phyloP scores from a whole-genome alignment of 2,329 filamentous ascomycete species.

The Acrocalymma vagum region DNA sequence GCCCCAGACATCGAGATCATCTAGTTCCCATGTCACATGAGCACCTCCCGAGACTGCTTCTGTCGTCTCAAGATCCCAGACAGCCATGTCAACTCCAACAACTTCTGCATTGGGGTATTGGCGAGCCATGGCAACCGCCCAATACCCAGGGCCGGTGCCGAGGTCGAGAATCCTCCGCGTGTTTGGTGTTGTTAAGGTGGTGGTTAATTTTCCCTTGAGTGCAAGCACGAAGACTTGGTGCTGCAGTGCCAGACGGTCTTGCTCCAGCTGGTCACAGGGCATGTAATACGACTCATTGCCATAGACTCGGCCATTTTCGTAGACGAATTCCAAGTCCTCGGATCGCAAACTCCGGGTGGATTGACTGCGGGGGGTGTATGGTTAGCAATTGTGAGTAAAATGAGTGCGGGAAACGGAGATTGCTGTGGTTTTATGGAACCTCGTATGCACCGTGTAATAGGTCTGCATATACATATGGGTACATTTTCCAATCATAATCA shows the following conservation, averaged over 20 bases:
- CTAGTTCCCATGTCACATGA: slow-evolving; percentile 46
- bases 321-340: slow-evolving; percentile 63
- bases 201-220: slow-evolving; percentile 46
- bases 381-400: background rate
- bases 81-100: slow-evolving; percentile 59
- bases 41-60: slow-evolving; percentile 43
- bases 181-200: slow-evolving; percentile 35
- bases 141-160: slow-evolving; percentile 60
- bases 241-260: slow-evolving; percentile 68
- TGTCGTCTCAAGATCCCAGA: slow-evolving; percentile 61
- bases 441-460: too few relatives aligned
- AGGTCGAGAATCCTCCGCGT: slow-evolving; percentile 48
- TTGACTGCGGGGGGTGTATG: slow-evolving; percentile 24
- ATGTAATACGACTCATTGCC: slow-evolving; percentile 71
- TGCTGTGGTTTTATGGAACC: too few relatives aligned
- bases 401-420: too few relatives aligned
- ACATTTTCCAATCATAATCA: too few relatives aligned
- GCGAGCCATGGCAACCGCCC: slow-evolving; percentile 58
- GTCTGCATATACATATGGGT: too few relatives aligned
- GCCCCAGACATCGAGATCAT: slow-evolving; percentile 47
- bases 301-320: slow-evolving; percentile 68
- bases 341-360: slow-evolving; percentile 49
- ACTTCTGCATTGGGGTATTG: slow-evolving; percentile 55
- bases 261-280: slow-evolving; percentile 72
- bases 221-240: slow-evolving; percentile 68